Evolutionary conservation across 805 yeast genomes (phyloP).

Genomic region (Candida sonorensis): DNA sequence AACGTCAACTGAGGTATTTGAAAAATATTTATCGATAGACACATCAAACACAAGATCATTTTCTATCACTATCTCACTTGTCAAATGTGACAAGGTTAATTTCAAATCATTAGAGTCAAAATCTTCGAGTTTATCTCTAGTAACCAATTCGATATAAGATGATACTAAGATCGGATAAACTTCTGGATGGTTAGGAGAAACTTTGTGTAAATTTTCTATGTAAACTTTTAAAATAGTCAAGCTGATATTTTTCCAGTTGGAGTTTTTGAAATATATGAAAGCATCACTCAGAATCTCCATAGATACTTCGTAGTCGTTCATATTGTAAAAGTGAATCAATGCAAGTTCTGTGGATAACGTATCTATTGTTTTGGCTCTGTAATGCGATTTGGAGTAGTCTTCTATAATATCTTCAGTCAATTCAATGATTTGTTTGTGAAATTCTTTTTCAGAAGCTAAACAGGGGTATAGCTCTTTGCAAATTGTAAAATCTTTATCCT

Average conservation of each 20-base stretch:
- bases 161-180: slow-evolving; percentile 25
- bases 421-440: slow-evolving; percentile 36
- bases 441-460: slow-evolving; percentile 28
- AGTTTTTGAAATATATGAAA: slow-evolving; percentile 56
- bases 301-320: slow-evolving; percentile 52
- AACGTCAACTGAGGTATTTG: slow-evolving; percentile 28
- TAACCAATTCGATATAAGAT: slow-evolving; percentile 31
- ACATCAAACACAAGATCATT: slow-evolving; percentile 31
- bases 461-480: slow-evolving; percentile 12
- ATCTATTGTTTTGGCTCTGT: slow-evolving; percentile 61
- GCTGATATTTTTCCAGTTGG: slow-evolving; percentile 75
- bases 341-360: slow-evolving; percentile 77
- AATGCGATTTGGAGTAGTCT: slow-evolving; percentile 41
- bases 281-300: slow-evolving; percentile 59
- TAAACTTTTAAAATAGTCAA: slow-evolving; percentile 58
- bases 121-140: slow-evolving; percentile 14
- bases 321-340: slow-evolving; percentile 48
- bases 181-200: slow-evolving; percentile 15
- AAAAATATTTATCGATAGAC: slow-evolving; percentile 31
- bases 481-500: not conserved
- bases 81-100: slow-evolving; percentile 9
- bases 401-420: slow-evolving; percentile 52
- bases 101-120: slow-evolving; percentile 18
- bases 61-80: slow-evolving; percentile 8
- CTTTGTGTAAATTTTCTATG: slow-evolving; percentile 56